phyloP scores from a whole-genome alignment of 257 asterid species.

The Euphrasia confusa region DNA sequence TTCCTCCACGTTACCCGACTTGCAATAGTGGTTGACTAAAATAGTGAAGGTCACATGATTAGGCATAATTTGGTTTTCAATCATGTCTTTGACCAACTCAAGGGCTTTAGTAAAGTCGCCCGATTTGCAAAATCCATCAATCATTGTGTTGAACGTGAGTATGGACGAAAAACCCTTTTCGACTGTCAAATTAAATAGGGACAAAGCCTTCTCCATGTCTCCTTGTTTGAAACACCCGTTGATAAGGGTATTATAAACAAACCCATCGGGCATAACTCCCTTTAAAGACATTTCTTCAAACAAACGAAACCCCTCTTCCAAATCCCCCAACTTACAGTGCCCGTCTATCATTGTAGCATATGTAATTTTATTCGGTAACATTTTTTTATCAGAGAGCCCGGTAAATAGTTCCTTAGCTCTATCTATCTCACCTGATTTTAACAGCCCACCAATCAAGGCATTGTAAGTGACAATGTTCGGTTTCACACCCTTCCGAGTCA shows the following conservation, averaged over 20 bases:
- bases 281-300: conserved; percentile 54
- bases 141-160: conserved; percentile 64
- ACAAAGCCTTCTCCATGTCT: conserved; percentile 55
- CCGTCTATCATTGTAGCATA: conserved; percentile 81
- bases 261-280: conserved; percentile 61
- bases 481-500: conserved; percentile 54
- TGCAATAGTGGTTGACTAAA: conserved; percentile 59
- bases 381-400: conserved; percentile 50
- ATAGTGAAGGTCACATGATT: conserved; percentile 70
- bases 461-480: conserved; percentile 81
- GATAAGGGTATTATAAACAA: conserved; percentile 60
- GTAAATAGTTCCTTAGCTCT: conserved; percentile 59
- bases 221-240: conserved; percentile 82
- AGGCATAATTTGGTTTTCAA: conserved; percentile 52
- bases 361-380: conserved; percentile 62
- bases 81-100: conserved; percentile 58
- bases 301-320: conserved; percentile 57
- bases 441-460: conserved; percentile 65
- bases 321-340: conserved; percentile 55
- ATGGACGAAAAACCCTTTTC: conserved; percentile 54
- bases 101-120: conserved; percentile 57
- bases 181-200: conserved; percentile 45
- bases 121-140: conserved; percentile 66
- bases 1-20: conserved; percentile 48
- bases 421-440: conserved; percentile 57